These are phyloP conservation scores for Tillandsia leiboldiana DNA, from an alignment of 176 grass and related monocot genomes.

Conservation along the genomic window DNA sequence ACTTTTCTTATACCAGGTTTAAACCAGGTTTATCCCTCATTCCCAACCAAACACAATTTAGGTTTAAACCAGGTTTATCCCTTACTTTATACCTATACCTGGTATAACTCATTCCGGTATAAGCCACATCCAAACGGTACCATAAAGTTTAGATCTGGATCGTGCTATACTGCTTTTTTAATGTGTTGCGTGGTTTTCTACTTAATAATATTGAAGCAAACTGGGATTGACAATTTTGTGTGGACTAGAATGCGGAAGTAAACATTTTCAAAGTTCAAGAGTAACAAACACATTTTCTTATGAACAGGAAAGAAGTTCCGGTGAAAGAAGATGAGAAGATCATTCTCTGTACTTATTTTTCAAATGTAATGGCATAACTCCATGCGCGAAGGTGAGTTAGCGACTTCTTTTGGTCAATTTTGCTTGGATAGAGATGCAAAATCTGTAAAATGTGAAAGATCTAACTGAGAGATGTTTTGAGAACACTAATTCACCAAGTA, in stretches of 20 bases:
- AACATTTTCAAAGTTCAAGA: no score
- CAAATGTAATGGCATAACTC: constrained; percentile 26
- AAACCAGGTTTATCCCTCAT: no score
- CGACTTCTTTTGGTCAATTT: background rate
- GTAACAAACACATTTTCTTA: background rate
- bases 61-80: no score
- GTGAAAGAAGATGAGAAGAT: constrained; percentile 45
- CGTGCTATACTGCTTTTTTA: background rate
- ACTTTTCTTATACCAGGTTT: no score
- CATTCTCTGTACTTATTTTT: constrained; percentile 78
- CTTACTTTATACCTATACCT: no score
- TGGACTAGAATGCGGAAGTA: no score
- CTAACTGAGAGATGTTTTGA: no score
- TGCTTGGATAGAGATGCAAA: background rate
- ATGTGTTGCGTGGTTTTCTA: background rate
- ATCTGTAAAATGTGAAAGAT: no score
- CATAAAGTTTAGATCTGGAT: background rate
- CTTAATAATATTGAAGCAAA: background rate
- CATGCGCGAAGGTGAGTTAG: background rate
- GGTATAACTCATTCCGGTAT: no score
- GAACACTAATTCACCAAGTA: no score
- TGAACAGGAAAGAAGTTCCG: constrained; percentile 68
- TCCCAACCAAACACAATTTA: no score
- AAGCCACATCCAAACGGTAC: no score
- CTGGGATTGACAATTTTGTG: background rate